A percentile compares a stretch with the other conserved stretches of the same genome.
Conservation (phyloP, 192 early-diverging fungal species). For the Glomus cerebriforme region DNA sequence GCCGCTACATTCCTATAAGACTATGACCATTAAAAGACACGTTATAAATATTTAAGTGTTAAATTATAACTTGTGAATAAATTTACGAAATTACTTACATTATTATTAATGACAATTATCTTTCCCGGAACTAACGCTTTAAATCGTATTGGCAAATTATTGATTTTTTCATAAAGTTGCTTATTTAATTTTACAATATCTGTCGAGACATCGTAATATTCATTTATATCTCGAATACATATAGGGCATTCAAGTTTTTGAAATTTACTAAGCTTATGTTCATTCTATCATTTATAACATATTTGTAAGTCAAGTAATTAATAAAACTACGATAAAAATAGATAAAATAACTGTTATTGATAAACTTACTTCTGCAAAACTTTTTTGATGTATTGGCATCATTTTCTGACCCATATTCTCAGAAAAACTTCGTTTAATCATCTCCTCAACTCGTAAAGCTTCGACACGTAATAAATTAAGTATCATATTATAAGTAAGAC, state of each 20-base stretch:
- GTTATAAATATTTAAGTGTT: background rate
- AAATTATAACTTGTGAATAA: background rate
- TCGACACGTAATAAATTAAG: slow-evolving; percentile 94
- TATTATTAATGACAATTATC: slow-evolving; percentile 75
- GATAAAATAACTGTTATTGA: background rate
- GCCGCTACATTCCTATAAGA: slow-evolving; percentile 70
- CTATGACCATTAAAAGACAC: slow-evolving; percentile 21
- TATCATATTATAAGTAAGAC: slow-evolving; percentile 98
- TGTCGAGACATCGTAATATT: slow-evolving; percentile 70
- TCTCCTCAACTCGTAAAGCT: slow-evolving; percentile 94
- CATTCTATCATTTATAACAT: slow-evolving; percentile 43
- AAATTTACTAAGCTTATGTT: slow-evolving; percentile 59
- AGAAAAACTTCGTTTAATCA: slow-evolving; percentile 97
- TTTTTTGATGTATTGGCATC: slow-evolving; percentile 79
- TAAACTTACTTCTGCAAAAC: slow-evolving; percentile 59
- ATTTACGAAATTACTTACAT: slow-evolving; percentile 34
- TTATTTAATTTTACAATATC: slow-evolving; percentile 55
- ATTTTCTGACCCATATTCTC: slow-evolving; percentile 86
- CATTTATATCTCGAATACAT: slow-evolving; percentile 73
- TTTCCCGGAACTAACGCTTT: slow-evolving; percentile 73
- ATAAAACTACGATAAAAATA: no score
- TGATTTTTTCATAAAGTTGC: slow-evolving; percentile 58
- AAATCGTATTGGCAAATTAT: slow-evolving; percentile 55
- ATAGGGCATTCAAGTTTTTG: slow-evolving; percentile 77
- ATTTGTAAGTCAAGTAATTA: background rate